Evolutionary conservation across 352 stramenopile species (phyloP).

Genomic region (Phytophthora pisi): DNA sequence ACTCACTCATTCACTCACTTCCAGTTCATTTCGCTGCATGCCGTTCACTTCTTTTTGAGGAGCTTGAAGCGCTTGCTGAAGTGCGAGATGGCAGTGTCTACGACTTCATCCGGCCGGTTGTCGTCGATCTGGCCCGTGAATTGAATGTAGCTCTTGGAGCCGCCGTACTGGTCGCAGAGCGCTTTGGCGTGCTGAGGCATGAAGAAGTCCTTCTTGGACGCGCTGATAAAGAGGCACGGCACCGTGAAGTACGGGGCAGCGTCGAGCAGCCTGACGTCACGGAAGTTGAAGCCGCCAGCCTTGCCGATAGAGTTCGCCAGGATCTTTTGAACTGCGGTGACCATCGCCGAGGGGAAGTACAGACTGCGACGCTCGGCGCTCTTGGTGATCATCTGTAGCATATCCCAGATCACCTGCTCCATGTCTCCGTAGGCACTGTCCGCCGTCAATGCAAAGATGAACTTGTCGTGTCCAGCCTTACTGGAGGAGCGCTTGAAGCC

Average conservation of each 20-base stretch:
- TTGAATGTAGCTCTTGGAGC: conserved; percentile 59
- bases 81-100: conserved; percentile 48
- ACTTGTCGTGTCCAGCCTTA: conserved; percentile 36
- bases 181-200: conserved; percentile 57
- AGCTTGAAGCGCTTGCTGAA: conserved; percentile 39
- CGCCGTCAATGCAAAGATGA: conserved; percentile 64
- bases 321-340: conserved; percentile 71
- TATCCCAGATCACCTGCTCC: conserved; percentile 78
- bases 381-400: conserved; percentile 70
- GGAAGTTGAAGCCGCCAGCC: conserved; percentile 58
- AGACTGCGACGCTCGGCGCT: conserved; percentile 74
- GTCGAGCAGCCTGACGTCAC: conserved; percentile 59
- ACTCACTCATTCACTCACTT: neutral
- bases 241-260: conserved; percentile 44
- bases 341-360: conserved; percentile 67
- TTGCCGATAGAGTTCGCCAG: conserved; percentile 72
- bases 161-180: conserved; percentile 64
- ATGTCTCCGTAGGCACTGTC: conserved; percentile 80
- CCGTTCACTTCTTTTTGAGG: conserved; percentile 17
- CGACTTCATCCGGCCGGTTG: conserved; percentile 57
- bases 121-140: conserved; percentile 67
- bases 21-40: too few species aligned
- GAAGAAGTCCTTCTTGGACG: conserved; percentile 80
- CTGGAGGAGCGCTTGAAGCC: conserved; percentile 35
- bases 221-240: conserved; percentile 72